Conservation (phyloP, 83 land plant genomes). For the Diphasiastrum complanatum region DNA sequence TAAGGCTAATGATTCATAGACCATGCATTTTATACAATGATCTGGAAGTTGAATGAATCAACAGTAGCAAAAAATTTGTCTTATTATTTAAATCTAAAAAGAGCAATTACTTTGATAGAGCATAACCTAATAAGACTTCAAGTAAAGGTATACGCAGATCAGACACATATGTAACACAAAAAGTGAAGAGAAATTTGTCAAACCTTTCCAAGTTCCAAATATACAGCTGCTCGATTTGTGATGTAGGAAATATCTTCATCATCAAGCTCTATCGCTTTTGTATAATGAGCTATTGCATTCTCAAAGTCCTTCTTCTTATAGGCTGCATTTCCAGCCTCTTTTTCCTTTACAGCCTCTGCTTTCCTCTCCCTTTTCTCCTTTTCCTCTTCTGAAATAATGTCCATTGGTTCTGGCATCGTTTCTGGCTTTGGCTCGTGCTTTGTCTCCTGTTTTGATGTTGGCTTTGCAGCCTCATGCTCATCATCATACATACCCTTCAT, state of each 20-base stretch:
- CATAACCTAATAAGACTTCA: background rate
- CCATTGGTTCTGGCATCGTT: constrained; percentile 91
- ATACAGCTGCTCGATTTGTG: constrained; percentile 94
- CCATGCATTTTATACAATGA: too few relatives aligned
- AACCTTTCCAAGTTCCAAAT: constrained; percentile 93
- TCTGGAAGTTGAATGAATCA: too few relatives aligned
- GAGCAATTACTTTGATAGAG: too few relatives aligned
- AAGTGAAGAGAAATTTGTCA: background rate
- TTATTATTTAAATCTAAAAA: too few relatives aligned
- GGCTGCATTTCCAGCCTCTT: constrained; percentile 88
- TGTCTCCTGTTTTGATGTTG: constrained; percentile 7
- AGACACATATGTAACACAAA: background rate
- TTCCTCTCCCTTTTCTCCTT: constrained; percentile 52
- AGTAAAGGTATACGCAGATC: background rate
- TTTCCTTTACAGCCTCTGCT: constrained; percentile 75
- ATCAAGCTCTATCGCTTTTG: constrained; percentile 71
- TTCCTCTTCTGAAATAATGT: constrained; percentile 59
- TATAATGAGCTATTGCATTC: constrained; percentile 65
- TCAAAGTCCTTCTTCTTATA: constrained; percentile 95
- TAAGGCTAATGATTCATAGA: too few relatives aligned
- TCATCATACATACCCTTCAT: constrained; percentile 23
- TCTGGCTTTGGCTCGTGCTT: constrained; percentile 37
- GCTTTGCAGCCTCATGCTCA: constrained; percentile 22
- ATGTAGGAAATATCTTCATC: constrained; percentile 89
- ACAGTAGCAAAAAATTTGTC: too few relatives aligned